Percentiles rank a stretch among this genome's conserved stretches.
Evolutionary conservation across 331 rosid species (phyloP).

Genomic region (Pyrus hybrid): DNA sequence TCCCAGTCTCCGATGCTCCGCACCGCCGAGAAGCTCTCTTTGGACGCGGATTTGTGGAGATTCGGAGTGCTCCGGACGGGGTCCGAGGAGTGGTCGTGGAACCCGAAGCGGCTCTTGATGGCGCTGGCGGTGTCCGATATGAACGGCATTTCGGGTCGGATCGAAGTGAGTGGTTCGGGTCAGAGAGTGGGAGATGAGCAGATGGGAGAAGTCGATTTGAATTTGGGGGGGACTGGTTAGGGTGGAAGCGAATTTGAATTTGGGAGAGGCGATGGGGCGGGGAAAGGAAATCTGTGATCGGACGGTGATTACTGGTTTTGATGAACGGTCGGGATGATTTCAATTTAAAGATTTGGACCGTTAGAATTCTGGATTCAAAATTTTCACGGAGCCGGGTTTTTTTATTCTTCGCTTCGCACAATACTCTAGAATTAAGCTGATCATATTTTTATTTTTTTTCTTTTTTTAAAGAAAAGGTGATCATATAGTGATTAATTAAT

Average conservation of each 20-base stretch:
- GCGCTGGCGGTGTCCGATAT: conserved; percentile 82
- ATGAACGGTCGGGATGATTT: conserved; percentile 33
- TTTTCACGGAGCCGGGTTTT: background rate
- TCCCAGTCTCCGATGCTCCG: conserved; percentile 45
- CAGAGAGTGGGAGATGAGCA: background rate
- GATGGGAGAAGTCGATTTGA: conserved; percentile 4
- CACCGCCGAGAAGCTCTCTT: conserved; percentile 40
- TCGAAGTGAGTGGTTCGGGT: background rate
- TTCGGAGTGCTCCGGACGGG: conserved; percentile 54
- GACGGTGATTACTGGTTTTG: conserved; percentile 15
- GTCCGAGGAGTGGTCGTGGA: conserved; percentile 61
- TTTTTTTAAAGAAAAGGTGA: too few species aligned
- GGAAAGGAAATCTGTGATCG: conserved; percentile 10
- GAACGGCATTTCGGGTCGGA: conserved; percentile 51
- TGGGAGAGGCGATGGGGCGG: background rate
- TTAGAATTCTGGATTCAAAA: background rate
- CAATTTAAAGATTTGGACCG: background rate
- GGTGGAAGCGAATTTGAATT: background rate
- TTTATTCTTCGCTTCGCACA: too few species aligned
- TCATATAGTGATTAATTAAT: too few species aligned
- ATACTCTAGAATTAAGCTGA: too few species aligned
- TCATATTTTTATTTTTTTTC: too few species aligned
- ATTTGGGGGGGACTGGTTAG: background rate
- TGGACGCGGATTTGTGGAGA: conserved; percentile 50
- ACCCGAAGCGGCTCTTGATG: conserved; percentile 74